Evolutionary conservation across 805 yeast genomes (phyloP), one percentile per base, ranked within the genome.

Genomic region (Saturnispora besseyi): DNA sequence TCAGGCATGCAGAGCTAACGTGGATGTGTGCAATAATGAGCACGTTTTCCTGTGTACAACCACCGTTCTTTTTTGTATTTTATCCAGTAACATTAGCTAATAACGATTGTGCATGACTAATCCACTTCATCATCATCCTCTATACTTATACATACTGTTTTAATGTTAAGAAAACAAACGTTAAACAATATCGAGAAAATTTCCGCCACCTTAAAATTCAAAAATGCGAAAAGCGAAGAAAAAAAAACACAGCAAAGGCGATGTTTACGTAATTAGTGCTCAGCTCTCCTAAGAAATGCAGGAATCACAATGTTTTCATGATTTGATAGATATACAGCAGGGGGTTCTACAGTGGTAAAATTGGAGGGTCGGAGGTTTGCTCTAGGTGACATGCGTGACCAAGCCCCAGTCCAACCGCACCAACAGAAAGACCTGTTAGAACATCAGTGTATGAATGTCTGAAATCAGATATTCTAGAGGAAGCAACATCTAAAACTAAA

Each of bases 401-500:
- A 10, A 28, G 29, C 2, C 34, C 7, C 1, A 51, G 21, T 2
- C 51, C 51, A 5, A 40, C n/a, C 1, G 21, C 37, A 6, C 57
- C 57, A 6, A 52, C n/a, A 5, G 42, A 21, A 29, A 84, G 71
- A 3, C 98, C 99, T 12, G 79, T 59, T 0, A 84, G 56, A 4
- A 91, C 82, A 64, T 93, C 98, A 18, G 82, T 70, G 61, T 83
- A 87, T 65, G 89, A 96, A 61, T 93, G 98, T 63, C 96, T 76
- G 65, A 89, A 90, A 67, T 91, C 98, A 57, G 84, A 82, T 1
- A 95, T 84, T 56, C 98, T 75, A 46, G 90, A 78, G n/a, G 55
- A 50, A 3, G 31, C 46, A 11, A 54, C 43, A 29, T 54, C 57
- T 10, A 54, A 21, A 12, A 51, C 50, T 10, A 54, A 9, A 4